Evolutionary conservation across 768 basidiomycete species (phyloP).

Genomic region (Naganishia randhawae): DNA sequence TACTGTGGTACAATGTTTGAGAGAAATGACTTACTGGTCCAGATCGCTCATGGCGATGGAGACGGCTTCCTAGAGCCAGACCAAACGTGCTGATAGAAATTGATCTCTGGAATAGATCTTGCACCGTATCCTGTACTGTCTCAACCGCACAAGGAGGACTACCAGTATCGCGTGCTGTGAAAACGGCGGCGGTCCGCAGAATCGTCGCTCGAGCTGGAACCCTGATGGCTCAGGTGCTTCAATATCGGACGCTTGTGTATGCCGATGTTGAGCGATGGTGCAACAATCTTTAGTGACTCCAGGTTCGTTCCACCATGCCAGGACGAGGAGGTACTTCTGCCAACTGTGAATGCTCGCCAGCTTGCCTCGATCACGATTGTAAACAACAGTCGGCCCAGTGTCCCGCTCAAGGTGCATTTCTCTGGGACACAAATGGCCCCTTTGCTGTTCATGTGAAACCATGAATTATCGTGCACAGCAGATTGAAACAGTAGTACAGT

Average conservation of each 20-base stretch:
- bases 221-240: neutral
- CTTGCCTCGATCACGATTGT: conserved; percentile 4
- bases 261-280: neutral
- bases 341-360: neutral
- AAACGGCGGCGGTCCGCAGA: too few relatives aligned
- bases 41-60: conserved; percentile 23
- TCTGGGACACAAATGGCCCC: neutral
- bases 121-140: neutral
- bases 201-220: neutral
- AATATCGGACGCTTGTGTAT: neutral
- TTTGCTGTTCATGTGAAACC: neutral
- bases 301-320: neutral
- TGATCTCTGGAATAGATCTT: neutral
- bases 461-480: neutral
- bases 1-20: neutral
- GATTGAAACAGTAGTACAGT: neutral
- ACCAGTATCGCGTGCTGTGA: neutral
- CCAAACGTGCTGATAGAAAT: neutral
- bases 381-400: neutral
- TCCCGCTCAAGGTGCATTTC: too few relatives aligned
- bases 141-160: neutral
- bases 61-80: neutral
- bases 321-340: neutral
- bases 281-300: neutral
- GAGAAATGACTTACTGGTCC: conserved; percentile 20